Percentiles rank a stretch among this genome's conserved stretches.
phyloP scores from a whole-genome alignment of 2,329 filamentous ascomycete species.

The Ophiostoma quercus region DNA sequence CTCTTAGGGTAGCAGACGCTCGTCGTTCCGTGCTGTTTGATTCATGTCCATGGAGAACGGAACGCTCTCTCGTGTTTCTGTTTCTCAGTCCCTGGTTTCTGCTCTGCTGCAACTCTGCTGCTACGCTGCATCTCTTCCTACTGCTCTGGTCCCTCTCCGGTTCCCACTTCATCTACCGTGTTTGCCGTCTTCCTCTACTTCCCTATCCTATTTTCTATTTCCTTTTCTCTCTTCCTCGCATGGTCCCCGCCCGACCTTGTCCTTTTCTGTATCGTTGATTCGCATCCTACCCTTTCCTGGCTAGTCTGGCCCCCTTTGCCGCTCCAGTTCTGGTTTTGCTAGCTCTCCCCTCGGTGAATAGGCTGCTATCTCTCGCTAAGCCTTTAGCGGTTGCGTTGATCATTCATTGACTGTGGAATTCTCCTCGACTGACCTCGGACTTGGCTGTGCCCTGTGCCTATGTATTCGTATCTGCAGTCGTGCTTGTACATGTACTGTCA shows the following conservation, averaged over 20 bases:
- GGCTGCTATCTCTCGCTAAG: neutral
- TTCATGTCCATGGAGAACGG: neutral
- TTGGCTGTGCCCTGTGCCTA: too few species aligned
- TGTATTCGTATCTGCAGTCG: neutral
- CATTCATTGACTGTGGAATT: neutral
- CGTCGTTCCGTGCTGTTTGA: neutral
- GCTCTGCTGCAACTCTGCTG: neutral
- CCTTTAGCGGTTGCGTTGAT: neutral
- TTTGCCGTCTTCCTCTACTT: neutral
- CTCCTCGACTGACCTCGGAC: neutral
- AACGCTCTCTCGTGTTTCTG: neutral
- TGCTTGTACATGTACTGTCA: neutral
- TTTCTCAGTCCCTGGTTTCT: neutral
- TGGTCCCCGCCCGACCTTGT: neutral
- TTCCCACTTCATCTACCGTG: conserved; percentile 2
- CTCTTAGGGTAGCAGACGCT: neutral
- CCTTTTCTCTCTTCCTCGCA: neutral
- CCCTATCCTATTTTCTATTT: neutral
- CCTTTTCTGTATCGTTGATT: neutral
- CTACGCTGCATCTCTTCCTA: neutral
- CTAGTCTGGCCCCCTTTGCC: conserved; percentile 5
- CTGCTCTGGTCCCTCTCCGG: neutral
- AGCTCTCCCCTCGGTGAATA: neutral
- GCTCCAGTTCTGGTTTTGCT: neutral
- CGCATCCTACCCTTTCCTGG: neutral